These are phyloP conservation scores for Cystofilobasidium ferigula DNA, from an alignment of 768 basidiomycete species.

Conservation along the genomic window DNA sequence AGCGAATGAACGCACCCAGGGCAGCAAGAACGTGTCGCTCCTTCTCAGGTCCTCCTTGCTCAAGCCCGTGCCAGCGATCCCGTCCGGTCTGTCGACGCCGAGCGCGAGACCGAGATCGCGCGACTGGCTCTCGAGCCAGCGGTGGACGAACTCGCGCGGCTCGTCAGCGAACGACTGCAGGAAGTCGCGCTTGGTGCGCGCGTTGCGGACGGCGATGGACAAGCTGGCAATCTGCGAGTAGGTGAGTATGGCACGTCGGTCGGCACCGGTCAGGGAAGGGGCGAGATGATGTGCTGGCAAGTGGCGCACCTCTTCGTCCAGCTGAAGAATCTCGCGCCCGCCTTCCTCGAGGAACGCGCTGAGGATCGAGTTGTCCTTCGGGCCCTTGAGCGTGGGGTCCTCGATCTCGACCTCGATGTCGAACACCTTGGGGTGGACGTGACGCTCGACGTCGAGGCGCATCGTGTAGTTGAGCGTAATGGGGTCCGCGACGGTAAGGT, in stretches of 20 bases:
- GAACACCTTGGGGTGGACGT: slow-evolving; percentile 56
- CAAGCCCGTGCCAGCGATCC: slow-evolving; percentile 42
- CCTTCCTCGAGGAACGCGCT: slow-evolving; percentile 61
- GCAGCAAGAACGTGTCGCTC: slow-evolving; percentile 80
- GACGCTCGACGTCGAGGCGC: slow-evolving; percentile 47
- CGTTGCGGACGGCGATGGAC: slow-evolving; percentile 74
- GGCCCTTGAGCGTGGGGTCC: slow-evolving; percentile 53
- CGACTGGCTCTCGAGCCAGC: slow-evolving; percentile 84
- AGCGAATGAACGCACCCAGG: slow-evolving; percentile 65
- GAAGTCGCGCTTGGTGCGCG: slow-evolving; percentile 77
- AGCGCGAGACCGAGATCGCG: slow-evolving; percentile 78
- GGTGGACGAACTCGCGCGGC: slow-evolving; percentile 67
- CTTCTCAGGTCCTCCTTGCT: slow-evolving; percentile 77
- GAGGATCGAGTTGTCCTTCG: slow-evolving; percentile 57
- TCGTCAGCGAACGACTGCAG: slow-evolving; percentile 67
- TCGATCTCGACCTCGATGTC: slow-evolving; percentile 84
- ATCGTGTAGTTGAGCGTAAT: slow-evolving; percentile 59
- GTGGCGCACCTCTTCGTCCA: slow-evolving; percentile 89
- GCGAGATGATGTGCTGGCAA: not conserved
- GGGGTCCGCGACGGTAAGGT: slow-evolving; percentile 64
- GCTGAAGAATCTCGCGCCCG: slow-evolving; percentile 51
- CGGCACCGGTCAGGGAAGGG: no score
- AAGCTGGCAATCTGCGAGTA: slow-evolving; percentile 68
- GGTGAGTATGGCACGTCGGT: no score
- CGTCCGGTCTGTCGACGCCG: slow-evolving; percentile 59